phyloP scores from a whole-genome alignment of 2,329 filamentous ascomycete species.

The Tolypocladium endophyticum region DNA sequence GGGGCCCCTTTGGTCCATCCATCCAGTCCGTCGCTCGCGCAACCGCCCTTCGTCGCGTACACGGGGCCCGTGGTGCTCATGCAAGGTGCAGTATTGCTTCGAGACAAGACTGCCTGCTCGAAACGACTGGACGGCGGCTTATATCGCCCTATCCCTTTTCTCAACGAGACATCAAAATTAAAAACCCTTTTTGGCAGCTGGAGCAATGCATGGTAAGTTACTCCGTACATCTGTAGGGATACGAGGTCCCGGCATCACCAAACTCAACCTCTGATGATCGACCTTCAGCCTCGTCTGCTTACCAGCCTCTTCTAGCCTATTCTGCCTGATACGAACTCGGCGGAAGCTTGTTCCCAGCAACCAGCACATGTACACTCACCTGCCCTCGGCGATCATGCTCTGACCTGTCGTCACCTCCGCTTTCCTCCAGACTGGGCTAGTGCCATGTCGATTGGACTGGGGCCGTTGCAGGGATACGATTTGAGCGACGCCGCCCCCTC shows the following conservation, averaged over 20 bases:
- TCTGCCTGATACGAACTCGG: neutral
- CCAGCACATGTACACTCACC: neutral
- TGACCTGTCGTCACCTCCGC: neutral
- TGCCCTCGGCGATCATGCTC: neutral
- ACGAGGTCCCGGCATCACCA: neutral
- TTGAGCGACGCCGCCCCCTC: neutral
- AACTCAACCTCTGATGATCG: neutral
- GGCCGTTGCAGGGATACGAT: neutral
- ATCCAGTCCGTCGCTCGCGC: neutral
- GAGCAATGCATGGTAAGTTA: neutral
- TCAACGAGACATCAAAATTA: no score
- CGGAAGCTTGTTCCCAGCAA: neutral
- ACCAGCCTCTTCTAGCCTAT: neutral
- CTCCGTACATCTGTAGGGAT: neutral
- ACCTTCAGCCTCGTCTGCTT: neutral
- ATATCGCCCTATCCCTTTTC: neutral
- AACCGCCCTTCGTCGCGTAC: neutral
- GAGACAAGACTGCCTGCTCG: neutral
- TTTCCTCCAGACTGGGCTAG: neutral
- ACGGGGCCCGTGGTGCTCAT: neutral
- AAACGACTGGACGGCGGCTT: neutral
- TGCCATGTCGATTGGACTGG: neutral
- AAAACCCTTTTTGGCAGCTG: no score
- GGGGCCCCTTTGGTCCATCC: neutral
- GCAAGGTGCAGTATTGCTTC: no score